Base-by-base conservation (phyloP, 192 early-diverging fungal species). In the Cladochytrium replicatum region DNA sequence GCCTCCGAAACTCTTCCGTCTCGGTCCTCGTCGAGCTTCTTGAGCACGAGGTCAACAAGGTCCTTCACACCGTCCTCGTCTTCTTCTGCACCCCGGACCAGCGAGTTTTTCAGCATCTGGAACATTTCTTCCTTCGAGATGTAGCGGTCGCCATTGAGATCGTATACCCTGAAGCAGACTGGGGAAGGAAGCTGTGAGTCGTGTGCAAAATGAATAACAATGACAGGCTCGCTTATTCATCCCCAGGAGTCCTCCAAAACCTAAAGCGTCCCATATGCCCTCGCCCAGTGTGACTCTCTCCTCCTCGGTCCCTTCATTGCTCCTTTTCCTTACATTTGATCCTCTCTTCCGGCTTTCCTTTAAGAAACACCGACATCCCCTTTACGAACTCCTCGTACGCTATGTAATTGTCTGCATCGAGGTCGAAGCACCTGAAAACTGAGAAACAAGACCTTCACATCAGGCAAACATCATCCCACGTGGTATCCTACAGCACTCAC, bases 111-210 rank as follows among this genome's bases (percentile, higher is more conserved):
- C 2, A 80, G 51, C 68, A 80, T 71, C 47, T 77, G 74, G 53
- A 64, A 80, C 77, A 80, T 80, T 55, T 80, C 77, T 39, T 80
- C 77, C 50, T 80, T 80, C 31, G 71, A 69, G 39, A 80, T 77
- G 57, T 74, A 74, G 8, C 69, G 63, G 57, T 80, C 77, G 23
- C 74, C 74, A 32, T 80, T 80, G 13, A 80, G 48, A 52, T 80
- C 77, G 45, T 80, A 80, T 5, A 80, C 71, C 19, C 77, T 55
- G 58, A 80, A 80, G 55, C 74, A 77, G 48, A 77, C 72, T 75
- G 29, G n/a, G n/a, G n/a, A n/a, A n/a, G n/a, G n/a, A n/a, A n/a
- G n/a, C n/a, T n/a, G n/a, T n/a, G n/a, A n/a, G n/a, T n/a, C n/a
- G n/a, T n/a, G n/a, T n/a, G n/a, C n/a, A n/a, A n/a, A n/a, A n/a